Evolutionary conservation across 371 early-diverging fungal genomes (phyloP), one percentile per base, ranked within the genome.

Genomic region (Circinella minor): DNA sequence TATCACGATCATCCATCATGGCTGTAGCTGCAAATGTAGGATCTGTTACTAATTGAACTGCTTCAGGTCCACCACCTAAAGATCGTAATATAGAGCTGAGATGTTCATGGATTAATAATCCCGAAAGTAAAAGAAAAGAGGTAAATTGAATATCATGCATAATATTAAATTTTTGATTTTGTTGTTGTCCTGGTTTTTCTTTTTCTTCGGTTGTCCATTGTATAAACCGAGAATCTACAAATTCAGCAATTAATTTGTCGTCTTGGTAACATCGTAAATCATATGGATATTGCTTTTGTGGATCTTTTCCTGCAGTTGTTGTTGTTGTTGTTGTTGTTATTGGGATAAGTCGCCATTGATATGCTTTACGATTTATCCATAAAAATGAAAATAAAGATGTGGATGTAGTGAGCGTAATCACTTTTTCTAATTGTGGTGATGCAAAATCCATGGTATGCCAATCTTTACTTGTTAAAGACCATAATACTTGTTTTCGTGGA

Each of bases 361-460:
- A 70, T 27, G 60, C 63, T 27, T 51, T 55, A 47, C 54, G 36
- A 55, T 71, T 43, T 2, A 60, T 48, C 71, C 71, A 74, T 38
- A 34, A 20, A 55, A 74, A 74, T 2, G 74, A 47, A 62, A 75
- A 70, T 39, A 63, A 55, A 46, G 69, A 71, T 20, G 77, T 72
- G 11, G 77, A 73, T 37, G 71, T 79, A 11, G 71, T 65, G n/a
- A 79, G 63, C 9, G 70, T 60, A 36, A 73, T 65, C 43, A 46
- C 47, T 46, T 66, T 36, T 5, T 67, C 59, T 38, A 65, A 55
- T 11, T 54, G 27, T 15, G 62, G 34, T 38, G 69, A 61, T 43
- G 37, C 66, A 69, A 71, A 67, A 15, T 70, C 61, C 65, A 81
- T 73, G 27, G 74, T 61, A 46, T 78, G 74, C 79, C 79, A 77